These are phyloP conservation scores for Penicillium robsamsonii DNA, from an alignment of 495 filamentous ascomycete species.

Conservation along the genomic window DNA sequence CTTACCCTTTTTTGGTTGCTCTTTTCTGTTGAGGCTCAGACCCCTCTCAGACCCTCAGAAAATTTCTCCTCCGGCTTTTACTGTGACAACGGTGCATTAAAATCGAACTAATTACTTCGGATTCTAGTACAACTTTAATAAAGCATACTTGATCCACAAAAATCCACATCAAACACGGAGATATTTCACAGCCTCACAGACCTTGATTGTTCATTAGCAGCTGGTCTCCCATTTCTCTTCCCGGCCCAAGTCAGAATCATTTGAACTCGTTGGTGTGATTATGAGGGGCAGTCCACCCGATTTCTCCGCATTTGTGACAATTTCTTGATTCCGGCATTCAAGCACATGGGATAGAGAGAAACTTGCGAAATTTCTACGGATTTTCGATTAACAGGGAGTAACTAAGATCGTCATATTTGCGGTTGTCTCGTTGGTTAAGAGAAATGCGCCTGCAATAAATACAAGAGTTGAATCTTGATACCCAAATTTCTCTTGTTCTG, in stretches of 20 bases:
- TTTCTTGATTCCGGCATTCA: neutral
- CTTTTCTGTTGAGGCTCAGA: slow-evolving; percentile 15
- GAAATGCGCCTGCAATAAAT: slow-evolving; percentile 9
- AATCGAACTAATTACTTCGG: neutral
- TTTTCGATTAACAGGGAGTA: neutral
- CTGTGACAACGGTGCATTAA: neutral
- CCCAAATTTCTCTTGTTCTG: slow-evolving; percentile 1
- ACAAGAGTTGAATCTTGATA: neutral
- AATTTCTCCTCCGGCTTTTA: neutral
- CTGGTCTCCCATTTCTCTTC: neutral
- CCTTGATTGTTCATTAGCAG: neutral
- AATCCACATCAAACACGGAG: slow-evolving; percentile 1
- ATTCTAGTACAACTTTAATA: slow-evolving; percentile 1
- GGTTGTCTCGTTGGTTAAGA: neutral
- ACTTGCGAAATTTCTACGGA: neutral
- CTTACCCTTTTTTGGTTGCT: slow-evolving; percentile 10
- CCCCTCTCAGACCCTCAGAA: neutral
- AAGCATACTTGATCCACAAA: neutral
- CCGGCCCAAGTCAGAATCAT: neutral
- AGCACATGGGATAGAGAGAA: neutral
- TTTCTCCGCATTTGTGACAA: neutral
- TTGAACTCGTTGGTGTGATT: neutral
- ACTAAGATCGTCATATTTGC: neutral
- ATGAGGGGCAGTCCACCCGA: neutral
- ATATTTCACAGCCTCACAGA: neutral